Conservation (phyloP, 148 eudicot genomes). For the Rhododendron simsii region DNA sequence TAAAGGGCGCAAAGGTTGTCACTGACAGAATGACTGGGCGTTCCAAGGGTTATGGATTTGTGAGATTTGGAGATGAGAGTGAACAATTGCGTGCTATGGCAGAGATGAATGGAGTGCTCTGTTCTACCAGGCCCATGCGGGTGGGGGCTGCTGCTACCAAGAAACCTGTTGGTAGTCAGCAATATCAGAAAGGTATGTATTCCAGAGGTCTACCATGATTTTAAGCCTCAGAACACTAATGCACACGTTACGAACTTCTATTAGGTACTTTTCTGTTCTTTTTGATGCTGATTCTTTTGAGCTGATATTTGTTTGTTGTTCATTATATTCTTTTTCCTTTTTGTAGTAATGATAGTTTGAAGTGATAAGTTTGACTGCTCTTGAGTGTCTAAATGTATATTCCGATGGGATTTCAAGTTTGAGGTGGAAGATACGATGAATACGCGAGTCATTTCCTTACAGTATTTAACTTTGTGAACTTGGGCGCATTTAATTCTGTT, state of each 20-base stretch:
- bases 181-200: conserved; percentile 54
- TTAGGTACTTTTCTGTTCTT: not conserved
- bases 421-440: conserved; percentile 34
- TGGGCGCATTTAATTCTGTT: conserved; percentile 47
- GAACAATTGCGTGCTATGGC: conserved; percentile 95
- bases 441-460: conserved; percentile 62
- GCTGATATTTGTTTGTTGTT: conserved; percentile 16
- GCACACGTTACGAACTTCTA: not conserved
- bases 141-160: conserved; percentile 92
- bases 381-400: conserved; percentile 27
- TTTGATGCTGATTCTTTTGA: not conserved
- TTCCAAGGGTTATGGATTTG: conserved; percentile 97
- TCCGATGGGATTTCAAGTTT: conserved; percentile 21
- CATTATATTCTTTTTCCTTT: not conserved
- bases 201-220: not conserved
- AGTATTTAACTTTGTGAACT: conserved; percentile 52
- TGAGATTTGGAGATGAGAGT: conserved; percentile 84
- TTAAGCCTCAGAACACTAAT: not conserved
- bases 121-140: conserved; percentile 89
- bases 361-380: conserved; percentile 15
- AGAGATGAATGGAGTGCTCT: conserved; percentile 80
- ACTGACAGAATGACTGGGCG: conserved; percentile 82
- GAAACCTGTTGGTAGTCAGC: conserved; percentile 53
- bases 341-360: conserved; percentile 11
- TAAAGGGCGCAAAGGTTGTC: conserved; percentile 93